phyloP scores from a whole-genome alignment of 345 rosid species.

The Syzygium aqueum region DNA sequence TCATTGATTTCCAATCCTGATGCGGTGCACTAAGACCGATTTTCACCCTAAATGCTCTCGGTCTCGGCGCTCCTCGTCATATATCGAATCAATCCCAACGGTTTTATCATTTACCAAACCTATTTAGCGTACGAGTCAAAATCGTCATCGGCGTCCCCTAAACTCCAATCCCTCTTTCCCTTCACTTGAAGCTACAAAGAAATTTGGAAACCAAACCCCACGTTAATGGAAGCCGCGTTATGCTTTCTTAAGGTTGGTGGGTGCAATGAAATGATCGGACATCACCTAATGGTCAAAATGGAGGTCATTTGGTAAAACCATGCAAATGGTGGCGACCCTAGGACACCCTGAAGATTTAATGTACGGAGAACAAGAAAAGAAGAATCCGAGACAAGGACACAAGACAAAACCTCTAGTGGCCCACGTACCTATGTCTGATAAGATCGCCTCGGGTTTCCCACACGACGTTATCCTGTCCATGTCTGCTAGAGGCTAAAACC shows the following conservation, averaged over 20 bases:
- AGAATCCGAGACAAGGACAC: neutral
- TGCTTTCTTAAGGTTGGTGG: neutral
- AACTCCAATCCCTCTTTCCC: neutral
- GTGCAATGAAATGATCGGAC: neutral
- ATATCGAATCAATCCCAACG: neutral
- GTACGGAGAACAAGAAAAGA: neutral
- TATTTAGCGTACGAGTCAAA: neutral
- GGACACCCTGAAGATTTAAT: neutral
- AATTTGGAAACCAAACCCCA: neutral
- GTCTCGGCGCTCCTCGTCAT: neutral
- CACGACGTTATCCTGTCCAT: neutral
- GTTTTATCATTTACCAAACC: neutral
- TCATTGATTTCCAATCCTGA: neutral
- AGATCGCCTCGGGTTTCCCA: neutral
- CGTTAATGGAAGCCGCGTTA: neutral
- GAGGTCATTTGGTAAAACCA: neutral
- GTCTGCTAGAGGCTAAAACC: too few relatives aligned
- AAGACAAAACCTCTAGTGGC: neutral
- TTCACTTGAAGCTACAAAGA: neutral
- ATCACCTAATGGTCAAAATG: neutral
- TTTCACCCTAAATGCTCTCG: neutral
- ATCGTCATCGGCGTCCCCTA: neutral
- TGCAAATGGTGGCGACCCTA: neutral
- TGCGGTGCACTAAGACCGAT: neutral
- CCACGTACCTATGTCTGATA: neutral